A percentile compares a stretch with the other conserved stretches of the same genome.
Conservation (phyloP, 148 eudicot species). For the Beta vulgaris region DNA sequence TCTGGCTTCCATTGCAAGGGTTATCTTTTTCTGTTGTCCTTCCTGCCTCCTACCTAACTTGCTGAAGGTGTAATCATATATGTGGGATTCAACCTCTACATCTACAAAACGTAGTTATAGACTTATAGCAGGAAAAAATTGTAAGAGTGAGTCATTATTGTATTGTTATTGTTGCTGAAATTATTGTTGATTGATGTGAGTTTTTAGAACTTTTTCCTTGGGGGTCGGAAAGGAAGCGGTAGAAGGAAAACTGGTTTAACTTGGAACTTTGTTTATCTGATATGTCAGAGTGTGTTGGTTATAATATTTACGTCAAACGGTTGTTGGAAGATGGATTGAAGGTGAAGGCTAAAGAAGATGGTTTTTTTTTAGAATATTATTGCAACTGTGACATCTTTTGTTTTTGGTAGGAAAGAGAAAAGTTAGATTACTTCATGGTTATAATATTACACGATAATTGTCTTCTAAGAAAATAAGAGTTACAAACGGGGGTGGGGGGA, state of each 20-base stretch:
- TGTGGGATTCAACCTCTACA: constrained; percentile 2
- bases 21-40: constrained; percentile 23
- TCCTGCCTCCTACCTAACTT: constrained; percentile 26
- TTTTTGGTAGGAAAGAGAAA: too few species aligned
- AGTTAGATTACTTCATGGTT: too few species aligned
- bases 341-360: too few species aligned
- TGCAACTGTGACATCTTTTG: too few species aligned
- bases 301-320: constrained; percentile 1
- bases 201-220: neutral
- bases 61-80: constrained; percentile 15
- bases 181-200: neutral
- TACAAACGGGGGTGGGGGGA: too few species aligned
- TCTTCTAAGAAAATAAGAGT: too few species aligned
- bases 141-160: neutral
- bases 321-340: constrained; percentile 5
- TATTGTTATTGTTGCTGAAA: neutral
- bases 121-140: neutral
- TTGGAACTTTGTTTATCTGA: neutral
- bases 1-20: constrained; percentile 29
- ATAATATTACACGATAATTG: too few species aligned
- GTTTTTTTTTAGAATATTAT: too few species aligned
- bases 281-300: neutral
- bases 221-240: neutral
- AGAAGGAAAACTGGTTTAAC: neutral
- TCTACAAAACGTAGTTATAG: neutral